These are phyloP conservation scores for Paracorniculantispora psalliotae DNA, from an alignment of 2,329 filamentous ascomycete genomes.

Conservation along the genomic window DNA sequence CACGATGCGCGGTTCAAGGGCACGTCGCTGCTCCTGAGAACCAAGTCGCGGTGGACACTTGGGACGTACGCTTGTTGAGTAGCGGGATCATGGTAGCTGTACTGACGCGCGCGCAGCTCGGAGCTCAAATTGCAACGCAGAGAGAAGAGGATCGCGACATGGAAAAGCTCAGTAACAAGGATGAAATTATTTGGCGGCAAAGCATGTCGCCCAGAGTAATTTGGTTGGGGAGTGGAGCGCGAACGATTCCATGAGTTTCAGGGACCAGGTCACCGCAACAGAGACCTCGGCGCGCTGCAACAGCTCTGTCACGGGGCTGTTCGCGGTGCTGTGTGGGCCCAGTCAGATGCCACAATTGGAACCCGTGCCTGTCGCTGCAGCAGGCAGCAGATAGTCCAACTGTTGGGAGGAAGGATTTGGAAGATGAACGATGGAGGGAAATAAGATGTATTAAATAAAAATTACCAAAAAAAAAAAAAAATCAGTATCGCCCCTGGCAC, in stretches of 20 bases:
- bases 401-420: background rate
- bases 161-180: background rate
- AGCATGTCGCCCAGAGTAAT: background rate
- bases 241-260: background rate
- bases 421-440: too few species aligned
- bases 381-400: background rate
- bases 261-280: background rate
- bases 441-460: too few species aligned
- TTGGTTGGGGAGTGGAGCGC: constrained; percentile 10
- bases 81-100: constrained; percentile 3
- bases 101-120: background rate
- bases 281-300: background rate
- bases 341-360: constrained; percentile 8
- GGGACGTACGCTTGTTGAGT: constrained; percentile 8
- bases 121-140: background rate
- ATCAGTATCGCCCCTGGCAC: background rate
- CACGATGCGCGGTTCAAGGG: background rate
- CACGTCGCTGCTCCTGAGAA: background rate
- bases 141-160: background rate
- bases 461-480: too few species aligned
- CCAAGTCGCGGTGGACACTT: background rate
- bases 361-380: background rate
- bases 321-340: background rate
- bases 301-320: constrained; percentile 1
- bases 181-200: background rate